Evolutionary conservation across 176 grass and related monocot genomes (phyloP).

Genomic region (Phoenix roebelenii): DNA sequence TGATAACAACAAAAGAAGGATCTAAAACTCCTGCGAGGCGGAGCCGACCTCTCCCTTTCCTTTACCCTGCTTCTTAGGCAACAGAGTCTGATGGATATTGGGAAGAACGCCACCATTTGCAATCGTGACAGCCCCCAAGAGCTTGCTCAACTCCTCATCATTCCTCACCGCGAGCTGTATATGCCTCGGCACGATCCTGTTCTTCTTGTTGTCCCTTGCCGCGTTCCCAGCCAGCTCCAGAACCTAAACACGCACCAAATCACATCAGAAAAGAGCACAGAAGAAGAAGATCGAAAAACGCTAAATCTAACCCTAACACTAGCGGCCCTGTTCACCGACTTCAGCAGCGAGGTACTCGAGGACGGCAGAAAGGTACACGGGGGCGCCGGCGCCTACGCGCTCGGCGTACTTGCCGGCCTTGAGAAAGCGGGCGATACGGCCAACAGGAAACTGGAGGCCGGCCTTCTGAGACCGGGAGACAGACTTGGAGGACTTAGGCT

Average conservation of each 20-base stretch:
- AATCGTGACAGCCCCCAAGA: background rate
- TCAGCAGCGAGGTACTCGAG: slow-evolving; percentile 39
- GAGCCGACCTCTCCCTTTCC: background rate
- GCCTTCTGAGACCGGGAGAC: slow-evolving; percentile 19
- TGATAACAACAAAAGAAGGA: too few relatives aligned
- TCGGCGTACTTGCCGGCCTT: slow-evolving; percentile 38
- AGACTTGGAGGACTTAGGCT: background rate
- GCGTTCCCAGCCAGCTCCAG: slow-evolving; percentile 1
- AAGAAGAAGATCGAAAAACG: too few relatives aligned
- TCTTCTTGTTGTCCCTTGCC: slow-evolving; percentile 3
- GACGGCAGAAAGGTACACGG: slow-evolving; percentile 28
- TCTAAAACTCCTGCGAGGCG: slow-evolving; percentile 1
- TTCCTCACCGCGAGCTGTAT: slow-evolving; percentile 1
- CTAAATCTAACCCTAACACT: too few relatives aligned
- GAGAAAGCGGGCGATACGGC: slow-evolving; percentile 39
- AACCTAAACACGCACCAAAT: background rate
- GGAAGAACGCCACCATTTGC: slow-evolving; percentile 2
- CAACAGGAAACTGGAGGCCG: slow-evolving; percentile 43
- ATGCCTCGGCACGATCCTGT: slow-evolving; percentile 5
- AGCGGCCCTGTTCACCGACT: background rate
- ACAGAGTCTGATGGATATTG: background rate
- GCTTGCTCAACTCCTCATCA: background rate
- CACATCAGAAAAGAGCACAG: too few relatives aligned
- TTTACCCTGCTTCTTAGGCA: slow-evolving; percentile 1
- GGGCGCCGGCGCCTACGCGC: slow-evolving; percentile 29